Conservation (phyloP, 371 early-diverging fungal genomes). For the Syncephalis plumigaleata region DNA sequence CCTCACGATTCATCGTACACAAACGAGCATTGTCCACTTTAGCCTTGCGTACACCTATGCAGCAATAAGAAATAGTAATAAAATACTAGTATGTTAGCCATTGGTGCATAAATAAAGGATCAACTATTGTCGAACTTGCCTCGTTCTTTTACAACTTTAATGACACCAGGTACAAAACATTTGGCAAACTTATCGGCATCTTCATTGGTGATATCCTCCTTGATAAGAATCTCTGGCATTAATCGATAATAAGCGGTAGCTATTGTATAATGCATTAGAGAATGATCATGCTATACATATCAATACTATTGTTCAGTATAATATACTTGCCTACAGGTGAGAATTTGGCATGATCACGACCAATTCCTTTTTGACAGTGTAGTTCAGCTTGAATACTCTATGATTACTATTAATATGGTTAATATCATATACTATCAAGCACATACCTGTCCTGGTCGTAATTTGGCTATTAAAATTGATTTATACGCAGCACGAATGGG, state of each 20-base stretch:
- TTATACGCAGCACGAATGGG: slow-evolving; percentile 64
- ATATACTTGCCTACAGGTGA: slow-evolving; percentile 68
- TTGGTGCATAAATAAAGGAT: no score
- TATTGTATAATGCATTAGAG: slow-evolving; percentile 2
- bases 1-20: slow-evolving; percentile 94
- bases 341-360: slow-evolving; percentile 97
- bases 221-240: slow-evolving; percentile 80
- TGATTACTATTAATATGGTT: background rate
- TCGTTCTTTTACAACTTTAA: slow-evolving; percentile 51
- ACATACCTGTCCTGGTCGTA: slow-evolving; percentile 87
- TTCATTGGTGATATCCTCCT: slow-evolving; percentile 72
- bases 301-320: no score
- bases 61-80: no score
- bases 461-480: slow-evolving; percentile 87
- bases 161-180: slow-evolving; percentile 88
- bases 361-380: slow-evolving; percentile 87
- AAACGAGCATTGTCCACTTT: slow-evolving; percentile 82
- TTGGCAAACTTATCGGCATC: slow-evolving; percentile 72
- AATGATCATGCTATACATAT: slow-evolving; percentile 2
- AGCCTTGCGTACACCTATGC: slow-evolving; percentile 39
- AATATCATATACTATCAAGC: no score
- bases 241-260: slow-evolving; percentile 93
- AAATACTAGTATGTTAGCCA: no score
- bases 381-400: slow-evolving; percentile 59
- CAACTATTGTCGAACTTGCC: slow-evolving; percentile 16